Conservation (phyloP, 495 filamentous ascomycete species). For the Penicillium arizonense region DNA sequence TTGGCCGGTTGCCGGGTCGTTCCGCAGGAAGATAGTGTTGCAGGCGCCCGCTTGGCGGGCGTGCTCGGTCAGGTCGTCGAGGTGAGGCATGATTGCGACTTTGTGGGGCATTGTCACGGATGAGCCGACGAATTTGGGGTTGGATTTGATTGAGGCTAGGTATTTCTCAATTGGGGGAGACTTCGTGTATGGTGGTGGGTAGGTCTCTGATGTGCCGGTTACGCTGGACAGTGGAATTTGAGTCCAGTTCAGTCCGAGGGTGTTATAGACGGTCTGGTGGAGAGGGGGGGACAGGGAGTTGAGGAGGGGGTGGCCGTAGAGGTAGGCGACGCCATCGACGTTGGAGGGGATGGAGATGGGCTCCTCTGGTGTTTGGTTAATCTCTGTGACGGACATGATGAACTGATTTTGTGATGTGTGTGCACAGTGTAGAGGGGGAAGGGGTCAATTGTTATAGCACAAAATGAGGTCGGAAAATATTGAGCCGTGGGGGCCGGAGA, state of each 20-base stretch:
- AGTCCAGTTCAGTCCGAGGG: constrained; percentile 57
- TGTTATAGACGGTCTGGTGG: constrained; percentile 62
- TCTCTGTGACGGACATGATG: constrained; percentile 22
- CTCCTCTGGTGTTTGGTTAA: constrained; percentile 30
- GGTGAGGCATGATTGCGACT: constrained; percentile 63
- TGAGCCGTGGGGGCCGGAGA: constrained; percentile 20
- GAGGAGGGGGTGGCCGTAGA: constrained; percentile 54
- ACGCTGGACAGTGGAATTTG: constrained; percentile 53
- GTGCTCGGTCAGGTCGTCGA: constrained; percentile 68
- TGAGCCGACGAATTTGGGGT: constrained; percentile 58
- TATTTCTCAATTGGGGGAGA: constrained; percentile 48
- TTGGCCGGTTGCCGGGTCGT: constrained; percentile 34
- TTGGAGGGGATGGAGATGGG: constrained; percentile 36
- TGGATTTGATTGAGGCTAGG: constrained; percentile 43
- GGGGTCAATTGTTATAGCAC: constrained; percentile 1
- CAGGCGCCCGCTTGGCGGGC: constrained; percentile 66
- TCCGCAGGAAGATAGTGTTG: constrained; percentile 69
- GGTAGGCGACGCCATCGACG: constrained; percentile 41
- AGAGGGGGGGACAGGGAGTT: constrained; percentile 72
- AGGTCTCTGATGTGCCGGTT: constrained; percentile 31
- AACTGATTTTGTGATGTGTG: background rate
- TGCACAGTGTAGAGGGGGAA: background rate
- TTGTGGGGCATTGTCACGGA: constrained; percentile 78
- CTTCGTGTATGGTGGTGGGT: constrained; percentile 36
- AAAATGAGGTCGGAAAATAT: background rate